These are phyloP conservation scores for Backusella liffmaniae DNA, from an alignment of 192 early-diverging fungal genomes.

Conservation along the genomic window DNA sequence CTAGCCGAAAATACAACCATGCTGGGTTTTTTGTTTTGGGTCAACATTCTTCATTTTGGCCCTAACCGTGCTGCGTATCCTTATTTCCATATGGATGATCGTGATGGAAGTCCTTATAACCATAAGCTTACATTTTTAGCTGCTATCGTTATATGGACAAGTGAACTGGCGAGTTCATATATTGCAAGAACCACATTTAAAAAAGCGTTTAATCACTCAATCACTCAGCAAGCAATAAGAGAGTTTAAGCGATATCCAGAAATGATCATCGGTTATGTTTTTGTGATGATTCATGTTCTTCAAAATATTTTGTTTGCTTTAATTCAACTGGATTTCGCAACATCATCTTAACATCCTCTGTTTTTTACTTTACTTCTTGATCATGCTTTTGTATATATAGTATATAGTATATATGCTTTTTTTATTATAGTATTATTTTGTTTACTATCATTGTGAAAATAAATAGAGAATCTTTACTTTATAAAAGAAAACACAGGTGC, in stretches of 20 bases:
- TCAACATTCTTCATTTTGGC: conserved; percentile 67
- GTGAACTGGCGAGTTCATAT: conserved; percentile 61
- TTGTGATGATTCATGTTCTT: conserved; percentile 71
- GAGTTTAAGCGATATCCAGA: conserved; percentile 71
- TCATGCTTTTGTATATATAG: not conserved
- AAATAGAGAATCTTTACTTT: not conserved
- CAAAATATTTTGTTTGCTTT: conserved; percentile 70
- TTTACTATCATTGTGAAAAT: not conserved
- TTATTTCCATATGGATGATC: conserved; percentile 66
- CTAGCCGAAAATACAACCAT: conserved; percentile 77
- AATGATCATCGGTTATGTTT: conserved; percentile 60
- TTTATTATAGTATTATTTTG: not conserved
- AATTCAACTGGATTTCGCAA: conserved; percentile 53
- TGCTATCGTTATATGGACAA: conserved; percentile 60
- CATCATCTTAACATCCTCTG: not conserved
- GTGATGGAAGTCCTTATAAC: conserved; percentile 42
- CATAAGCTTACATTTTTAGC: conserved; percentile 60
- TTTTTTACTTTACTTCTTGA: not conserved
- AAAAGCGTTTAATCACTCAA: conserved; percentile 50
- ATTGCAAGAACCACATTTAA: conserved; percentile 65
- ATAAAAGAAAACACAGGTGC: not conserved
- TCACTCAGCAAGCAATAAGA: conserved; percentile 61
- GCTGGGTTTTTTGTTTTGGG: conserved; percentile 72
- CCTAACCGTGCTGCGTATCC: conserved; percentile 67
- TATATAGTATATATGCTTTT: not conserved